Base-by-base conservation (phyloP, 805 yeast species). In the Cyberlindnera saturnus region DNA sequence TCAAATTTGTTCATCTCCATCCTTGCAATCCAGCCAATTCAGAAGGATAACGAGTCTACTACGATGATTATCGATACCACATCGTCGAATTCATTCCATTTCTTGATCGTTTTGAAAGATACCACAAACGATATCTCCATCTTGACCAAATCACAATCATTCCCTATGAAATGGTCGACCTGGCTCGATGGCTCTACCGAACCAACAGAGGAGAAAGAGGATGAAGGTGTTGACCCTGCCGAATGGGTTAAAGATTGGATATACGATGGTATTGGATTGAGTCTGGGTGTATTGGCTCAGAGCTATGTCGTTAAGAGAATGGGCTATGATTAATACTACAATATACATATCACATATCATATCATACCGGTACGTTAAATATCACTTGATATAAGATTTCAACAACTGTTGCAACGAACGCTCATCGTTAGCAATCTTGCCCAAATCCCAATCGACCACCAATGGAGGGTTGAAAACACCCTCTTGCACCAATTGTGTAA, bases 261-360 rank as follows among this genome's bases (percentile, higher is more conserved):
- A 32, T 82, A 79, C 55, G 82, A 80, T 51, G 95, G 96, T 0
- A 69, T 93, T 40, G 79, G 79, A 16, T 73, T 89, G 49, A 72
- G 88, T 15, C 77, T 93, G 50, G 98, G 96, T 15, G 83, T 86
- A 1, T 68, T 87, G 30, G 96, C 97, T 1, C 98, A 93, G 63
- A 78, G 81, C 57, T 93, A 93, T 61, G 95, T 93, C 37, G 80
- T 90, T 38, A 82, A 81, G 62, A 75, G 99, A 64, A 93, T 93
- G 95, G 62, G 66, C 32, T 60, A 63, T 56, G 40, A 17, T n/a
- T 38, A 28, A 20, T 4, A 9, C 14, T 31, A 17, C n/a, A 14
- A 9, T 30, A 5, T 14, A 14, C 16, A 18, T 15, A 19, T 34
- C 36, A 5, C 36, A 34, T 10, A 15, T 33, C 18, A 9, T 14